Conservation (phyloP, 2,329 filamentous ascomycete species). For the Cladosporium austrohemisphaericum region DNA sequence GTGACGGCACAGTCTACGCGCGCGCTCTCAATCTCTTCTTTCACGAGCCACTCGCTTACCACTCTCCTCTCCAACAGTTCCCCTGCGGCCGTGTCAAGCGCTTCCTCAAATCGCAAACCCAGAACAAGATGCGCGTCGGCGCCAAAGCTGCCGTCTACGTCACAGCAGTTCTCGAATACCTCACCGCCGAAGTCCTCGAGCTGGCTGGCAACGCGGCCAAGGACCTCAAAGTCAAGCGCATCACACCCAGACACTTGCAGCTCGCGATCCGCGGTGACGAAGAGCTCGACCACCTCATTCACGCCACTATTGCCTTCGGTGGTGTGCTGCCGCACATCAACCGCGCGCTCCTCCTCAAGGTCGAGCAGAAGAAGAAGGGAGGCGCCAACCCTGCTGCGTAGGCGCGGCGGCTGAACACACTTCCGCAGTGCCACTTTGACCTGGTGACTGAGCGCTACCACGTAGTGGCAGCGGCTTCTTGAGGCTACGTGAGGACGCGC, state of each 20-base stretch:
- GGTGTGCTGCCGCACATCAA: slow-evolving; percentile 99
- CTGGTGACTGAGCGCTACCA: no score
- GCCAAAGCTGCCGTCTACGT: slow-evolving; percentile 98
- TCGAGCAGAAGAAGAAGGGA: slow-evolving; percentile 97
- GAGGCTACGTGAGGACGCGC: no score
- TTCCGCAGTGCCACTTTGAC: no score
- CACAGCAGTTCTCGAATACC: slow-evolving; percentile 94
- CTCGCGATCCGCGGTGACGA: slow-evolving; percentile 98
- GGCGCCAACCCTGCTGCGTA: slow-evolving; percentile 34
- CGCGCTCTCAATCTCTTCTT: slow-evolving; percentile 1
- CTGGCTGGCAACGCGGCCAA: slow-evolving; percentile 97
- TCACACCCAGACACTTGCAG: slow-evolving; percentile 95
- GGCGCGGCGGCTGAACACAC: no score
- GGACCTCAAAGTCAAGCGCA: slow-evolving; percentile 99
- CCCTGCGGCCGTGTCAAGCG: slow-evolving; percentile 99
- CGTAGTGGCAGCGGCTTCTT: no score
- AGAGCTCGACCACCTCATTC: slow-evolving; percentile 94
- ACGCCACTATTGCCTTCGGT: slow-evolving; percentile 95
- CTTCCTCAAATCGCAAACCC: slow-evolving; percentile 98
- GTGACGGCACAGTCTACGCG: neutral
- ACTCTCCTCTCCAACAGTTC: slow-evolving; percentile 60
- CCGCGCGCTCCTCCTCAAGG: slow-evolving; percentile 89
- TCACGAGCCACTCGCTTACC: slow-evolving; percentile 11
- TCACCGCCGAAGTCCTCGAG: slow-evolving; percentile 96
- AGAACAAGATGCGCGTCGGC: slow-evolving; percentile 99